These are phyloP conservation scores for Grosmannia penicillata DNA, from an alignment of 2,329 filamentous ascomycete species.

Conservation along the genomic window DNA sequence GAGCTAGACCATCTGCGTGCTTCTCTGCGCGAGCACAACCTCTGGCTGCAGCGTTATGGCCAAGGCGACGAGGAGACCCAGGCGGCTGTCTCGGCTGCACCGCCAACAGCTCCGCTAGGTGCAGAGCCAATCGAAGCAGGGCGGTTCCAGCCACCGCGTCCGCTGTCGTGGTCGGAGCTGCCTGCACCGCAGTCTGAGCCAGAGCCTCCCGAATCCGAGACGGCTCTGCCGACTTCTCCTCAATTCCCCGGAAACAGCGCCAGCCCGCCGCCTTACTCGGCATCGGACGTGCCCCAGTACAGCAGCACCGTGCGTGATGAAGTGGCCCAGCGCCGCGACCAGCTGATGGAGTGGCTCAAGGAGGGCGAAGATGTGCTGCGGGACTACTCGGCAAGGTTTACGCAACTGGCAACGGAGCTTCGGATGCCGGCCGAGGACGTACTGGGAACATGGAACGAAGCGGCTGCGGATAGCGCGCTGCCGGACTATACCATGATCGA, in stretches of 20 bases:
- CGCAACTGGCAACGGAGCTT: constrained; percentile 15
- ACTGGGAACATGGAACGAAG: constrained; percentile 17
- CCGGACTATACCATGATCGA: constrained; percentile 16
- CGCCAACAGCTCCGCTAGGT: not conserved
- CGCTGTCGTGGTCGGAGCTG: too few relatives aligned
- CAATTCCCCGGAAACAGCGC: not conserved
- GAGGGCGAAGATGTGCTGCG: constrained; percentile 17
- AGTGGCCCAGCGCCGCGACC: constrained; percentile 14
- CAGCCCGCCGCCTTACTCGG: constrained; percentile 13
- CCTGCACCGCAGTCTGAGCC: not conserved
- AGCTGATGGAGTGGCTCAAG: constrained; percentile 15
- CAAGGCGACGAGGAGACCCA: constrained; percentile 5
- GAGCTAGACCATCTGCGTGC: constrained; percentile 16
- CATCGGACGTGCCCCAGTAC: constrained; percentile 15
- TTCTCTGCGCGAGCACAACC: constrained; percentile 16
- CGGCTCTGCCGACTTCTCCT: not conserved
- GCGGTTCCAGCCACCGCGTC: too few relatives aligned
- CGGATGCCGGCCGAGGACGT: constrained; percentile 14
- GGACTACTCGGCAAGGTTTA: constrained; percentile 17
- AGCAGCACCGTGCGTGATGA: constrained; percentile 12
- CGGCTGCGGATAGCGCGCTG: constrained; percentile 16
- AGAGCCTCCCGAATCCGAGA: not conserved
- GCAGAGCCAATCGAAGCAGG: too few relatives aligned
- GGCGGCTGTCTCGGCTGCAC: not conserved
- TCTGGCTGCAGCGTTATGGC: constrained; percentile 16